phyloP scores from a whole-genome alignment of 148 eudicot species.

The Rhododendron griersonianum region DNA sequence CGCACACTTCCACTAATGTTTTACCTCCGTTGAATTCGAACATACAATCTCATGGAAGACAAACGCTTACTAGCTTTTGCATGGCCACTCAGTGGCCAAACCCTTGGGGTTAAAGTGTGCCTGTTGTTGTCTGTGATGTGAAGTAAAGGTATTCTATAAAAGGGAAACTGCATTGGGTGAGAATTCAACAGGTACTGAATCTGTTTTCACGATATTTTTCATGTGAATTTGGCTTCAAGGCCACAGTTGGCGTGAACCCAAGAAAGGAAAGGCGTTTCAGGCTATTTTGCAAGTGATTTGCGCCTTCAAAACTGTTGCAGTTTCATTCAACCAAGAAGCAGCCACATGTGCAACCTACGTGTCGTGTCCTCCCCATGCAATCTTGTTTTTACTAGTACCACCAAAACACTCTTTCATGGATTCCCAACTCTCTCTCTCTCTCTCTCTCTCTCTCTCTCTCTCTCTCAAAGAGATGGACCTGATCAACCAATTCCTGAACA shows the following conservation, averaged over 20 bases:
- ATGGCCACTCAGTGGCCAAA: too few species aligned
- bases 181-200: neutral
- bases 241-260: neutral
- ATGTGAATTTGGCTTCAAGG: neutral
- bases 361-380: neutral
- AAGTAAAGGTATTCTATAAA: too few species aligned
- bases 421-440: neutral
- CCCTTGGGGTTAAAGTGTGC: too few species aligned
- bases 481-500: constrained; percentile 23
- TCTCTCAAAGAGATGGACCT: neutral
- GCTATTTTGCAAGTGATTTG: neutral
- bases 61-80: too few species aligned
- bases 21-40: neutral
- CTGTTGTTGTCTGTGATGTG: too few species aligned
- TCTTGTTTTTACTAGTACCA: neutral
- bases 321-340: neutral
- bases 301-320: neutral
- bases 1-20: too few species aligned
- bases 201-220: neutral
- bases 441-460: neutral
- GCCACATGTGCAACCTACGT: neutral
- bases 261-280: neutral
- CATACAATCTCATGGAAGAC: too few species aligned
- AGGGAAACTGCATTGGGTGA: too few species aligned
- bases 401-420: neutral